Base-by-base conservation (phyloP, 495 filamentous ascomycete species). In the Penicillium subrubescens region DNA sequence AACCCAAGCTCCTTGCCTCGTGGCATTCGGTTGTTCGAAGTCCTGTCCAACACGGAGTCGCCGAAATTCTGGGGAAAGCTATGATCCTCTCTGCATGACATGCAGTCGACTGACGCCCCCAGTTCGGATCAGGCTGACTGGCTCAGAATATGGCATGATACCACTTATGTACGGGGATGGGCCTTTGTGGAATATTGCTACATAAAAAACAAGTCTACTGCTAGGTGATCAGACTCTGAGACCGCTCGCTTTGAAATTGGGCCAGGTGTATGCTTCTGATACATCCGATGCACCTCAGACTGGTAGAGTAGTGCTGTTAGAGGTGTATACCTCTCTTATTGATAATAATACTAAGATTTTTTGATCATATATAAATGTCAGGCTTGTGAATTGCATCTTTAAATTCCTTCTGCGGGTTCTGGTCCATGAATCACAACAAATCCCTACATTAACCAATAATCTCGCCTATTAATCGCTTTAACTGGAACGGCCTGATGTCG, bases 21-120 rank as follows among this genome's bases (percentile, higher is more conserved):
- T 44, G 37, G 35, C 54, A 44, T 25, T 41, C 44, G 27, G 23
- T 21, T 21, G 2, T 41, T 33, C 46, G 7, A 23, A 54, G 19
- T 11, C 34, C 33, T 34, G 55, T 63, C 55, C 55, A 5, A 39
- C 55, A 43, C 61, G 55, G 46, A 59, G 51, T 59, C 55, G 33
- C 46, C 46, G 55, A 63, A 43, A 51, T 23, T 29, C 14, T 39
- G 54, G 54, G 27, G 44, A 57, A 56, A 12, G 17, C 33, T 33
- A 8, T 25, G 48, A 52, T 52, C 14, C 48, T 52, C 14, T 12
- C 21, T 41, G 55, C 44, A 33, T 11, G 15, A 52, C 51, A 54
- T 23, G 52, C 11, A n/a, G 14, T 52, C 31, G 35, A 43, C 33
- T 14, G 23, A n/a, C 34, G 21, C 41, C 39, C 19, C 31, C 2